Evolutionary conservation across 1,284 basidiomycete genomes (phyloP).

Genomic region (Marasmius fiardii): DNA sequence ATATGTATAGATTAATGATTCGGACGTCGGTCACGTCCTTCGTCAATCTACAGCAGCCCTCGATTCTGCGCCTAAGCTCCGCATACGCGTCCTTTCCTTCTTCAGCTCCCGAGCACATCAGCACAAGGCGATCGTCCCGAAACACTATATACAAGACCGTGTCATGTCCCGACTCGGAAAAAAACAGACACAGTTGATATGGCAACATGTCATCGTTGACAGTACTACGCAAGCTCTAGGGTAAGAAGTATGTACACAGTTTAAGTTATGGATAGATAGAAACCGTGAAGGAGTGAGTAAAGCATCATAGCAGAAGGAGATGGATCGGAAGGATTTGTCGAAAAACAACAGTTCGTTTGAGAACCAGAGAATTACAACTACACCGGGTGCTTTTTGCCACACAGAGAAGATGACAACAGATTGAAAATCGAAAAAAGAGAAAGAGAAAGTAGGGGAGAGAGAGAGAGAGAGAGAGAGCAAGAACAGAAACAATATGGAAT

Average conservation of each 20-base stretch:
- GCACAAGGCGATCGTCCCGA: too few species aligned
- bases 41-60: too few species aligned
- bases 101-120: too few species aligned
- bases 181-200: background rate
- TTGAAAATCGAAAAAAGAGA: background rate
- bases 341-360: background rate
- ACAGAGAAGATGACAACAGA: background rate
- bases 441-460: background rate
- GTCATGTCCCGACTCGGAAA: background rate
- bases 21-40: too few species aligned
- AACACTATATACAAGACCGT: too few species aligned
- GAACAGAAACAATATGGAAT: background rate
- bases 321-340: background rate
- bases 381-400: slow-evolving; percentile 4
- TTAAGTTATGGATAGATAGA: background rate
- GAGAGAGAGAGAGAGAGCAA: background rate
- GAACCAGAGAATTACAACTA: slow-evolving; percentile 3
- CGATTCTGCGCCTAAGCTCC: too few species aligned
- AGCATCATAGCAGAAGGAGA: background rate
- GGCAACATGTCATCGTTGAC: background rate
- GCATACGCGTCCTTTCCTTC: too few species aligned
- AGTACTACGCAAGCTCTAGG: background rate
- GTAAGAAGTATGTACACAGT: background rate
- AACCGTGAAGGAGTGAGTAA: background rate
- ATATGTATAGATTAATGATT: too few species aligned